A percentile compares a stretch with the other conserved stretches of the same genome.
Conservation (phyloP, 2,329 filamentous ascomycete genomes). For the Akanthomyces uredinophilus region DNA sequence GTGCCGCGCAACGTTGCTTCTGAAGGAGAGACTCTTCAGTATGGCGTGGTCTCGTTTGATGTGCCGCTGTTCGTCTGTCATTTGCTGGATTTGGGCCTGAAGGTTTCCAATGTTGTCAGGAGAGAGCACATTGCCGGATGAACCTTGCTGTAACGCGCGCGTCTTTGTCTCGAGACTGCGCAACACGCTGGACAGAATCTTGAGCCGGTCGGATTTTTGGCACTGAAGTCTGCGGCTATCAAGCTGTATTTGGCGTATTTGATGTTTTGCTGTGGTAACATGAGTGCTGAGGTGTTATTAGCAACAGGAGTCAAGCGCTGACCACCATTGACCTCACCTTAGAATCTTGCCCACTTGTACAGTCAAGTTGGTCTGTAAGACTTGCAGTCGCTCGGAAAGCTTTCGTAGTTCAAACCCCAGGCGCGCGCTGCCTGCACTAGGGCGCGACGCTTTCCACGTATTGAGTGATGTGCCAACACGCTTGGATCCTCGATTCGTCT, state of each 20-base stretch:
- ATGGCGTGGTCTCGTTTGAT: not conserved
- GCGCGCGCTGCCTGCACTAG: not conserved
- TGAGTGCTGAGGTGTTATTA: not conserved
- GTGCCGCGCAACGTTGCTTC: slow-evolving; percentile 2
- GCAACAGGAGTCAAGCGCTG: not conserved
- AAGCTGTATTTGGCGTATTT: slow-evolving; percentile 1
- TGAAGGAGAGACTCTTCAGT: not conserved
- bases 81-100: not conserved
- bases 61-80: not conserved
- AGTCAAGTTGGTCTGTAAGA: not conserved
- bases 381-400: not conserved
- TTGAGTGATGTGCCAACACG: not conserved
- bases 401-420: not conserved
- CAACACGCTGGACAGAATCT: not conserved
- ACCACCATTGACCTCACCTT: not conserved
- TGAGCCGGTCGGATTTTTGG: not conserved
- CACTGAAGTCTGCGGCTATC: slow-evolving; percentile 2
- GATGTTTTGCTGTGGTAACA: not conserved
- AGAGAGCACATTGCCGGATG: not conserved
- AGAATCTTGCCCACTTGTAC: not conserved
- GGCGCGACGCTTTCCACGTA: not conserved
- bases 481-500: not conserved
- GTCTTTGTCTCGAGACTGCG: not conserved
- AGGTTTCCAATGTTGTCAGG: not conserved
- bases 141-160: not conserved